Evolutionary conservation across 345 rosid species (phyloP).

Genomic region (Rhodamnia argentea): DNA sequence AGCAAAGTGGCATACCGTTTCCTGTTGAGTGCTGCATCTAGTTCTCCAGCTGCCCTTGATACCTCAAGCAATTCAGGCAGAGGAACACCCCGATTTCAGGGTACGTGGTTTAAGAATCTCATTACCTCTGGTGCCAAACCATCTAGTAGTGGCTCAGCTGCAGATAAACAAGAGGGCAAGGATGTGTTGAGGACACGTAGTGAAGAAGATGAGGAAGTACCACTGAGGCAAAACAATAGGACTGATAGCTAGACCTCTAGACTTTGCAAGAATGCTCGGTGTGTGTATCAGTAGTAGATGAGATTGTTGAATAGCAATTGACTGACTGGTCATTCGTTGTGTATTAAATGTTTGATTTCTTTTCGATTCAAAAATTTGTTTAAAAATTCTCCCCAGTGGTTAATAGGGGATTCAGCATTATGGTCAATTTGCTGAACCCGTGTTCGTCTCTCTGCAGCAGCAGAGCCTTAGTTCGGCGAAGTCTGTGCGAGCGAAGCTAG

Average conservation of each 20-base stretch:
- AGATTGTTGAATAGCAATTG: not conserved
- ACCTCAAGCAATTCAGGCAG: constrained; percentile 46
- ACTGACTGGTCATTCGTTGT: constrained; percentile 8
- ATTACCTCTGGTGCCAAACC: constrained; percentile 57
- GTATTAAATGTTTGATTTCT: constrained; percentile 8
- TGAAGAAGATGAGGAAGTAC: constrained; percentile 1
- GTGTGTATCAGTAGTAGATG: not conserved
- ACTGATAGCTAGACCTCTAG: not conserved
- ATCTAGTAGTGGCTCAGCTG: constrained; percentile 31
- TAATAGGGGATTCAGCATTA: not conserved
- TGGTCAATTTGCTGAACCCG: not conserved
- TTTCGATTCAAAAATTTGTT: constrained; percentile 6
- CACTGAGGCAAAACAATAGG: constrained; percentile 4
- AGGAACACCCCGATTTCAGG: constrained; percentile 53
- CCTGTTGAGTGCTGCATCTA: constrained; percentile 51
- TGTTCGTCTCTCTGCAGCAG: not conserved
- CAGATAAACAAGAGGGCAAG: constrained; percentile 19
- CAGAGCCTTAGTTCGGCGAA: not conserved
- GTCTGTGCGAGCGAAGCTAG: not conserved
- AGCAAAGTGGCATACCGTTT: constrained; percentile 97
- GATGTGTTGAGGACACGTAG: constrained; percentile 15
- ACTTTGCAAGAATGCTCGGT: not conserved
- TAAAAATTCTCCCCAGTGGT: not conserved
- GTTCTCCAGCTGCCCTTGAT: constrained; percentile 21
- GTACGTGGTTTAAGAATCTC: constrained; percentile 74